These are phyloP conservation scores for Cladorrhinum samala DNA, from an alignment of 495 filamentous ascomycete genomes.

Conservation along the genomic window DNA sequence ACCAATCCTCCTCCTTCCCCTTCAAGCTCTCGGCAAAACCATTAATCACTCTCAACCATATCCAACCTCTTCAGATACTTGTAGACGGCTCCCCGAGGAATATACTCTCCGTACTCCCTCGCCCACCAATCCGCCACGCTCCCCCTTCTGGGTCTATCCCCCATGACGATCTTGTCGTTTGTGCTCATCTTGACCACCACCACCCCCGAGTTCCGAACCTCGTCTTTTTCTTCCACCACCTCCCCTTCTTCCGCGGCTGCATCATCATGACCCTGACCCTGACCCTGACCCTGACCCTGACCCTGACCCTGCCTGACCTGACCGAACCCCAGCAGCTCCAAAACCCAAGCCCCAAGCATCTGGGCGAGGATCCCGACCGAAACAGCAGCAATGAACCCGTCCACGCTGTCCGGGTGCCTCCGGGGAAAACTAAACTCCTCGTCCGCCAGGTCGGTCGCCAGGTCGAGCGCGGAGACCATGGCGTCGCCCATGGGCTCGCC, in stretches of 20 bases:
- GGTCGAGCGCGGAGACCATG: constrained; percentile 17
- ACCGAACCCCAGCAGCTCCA: constrained; percentile 21
- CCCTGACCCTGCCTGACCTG: too few relatives aligned
- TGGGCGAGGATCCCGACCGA: constrained; percentile 15
- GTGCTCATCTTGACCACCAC: constrained; percentile 13
- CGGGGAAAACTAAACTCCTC: constrained; percentile 17
- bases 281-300: too few relatives aligned
- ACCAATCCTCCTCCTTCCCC: too few relatives aligned
- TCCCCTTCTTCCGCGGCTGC: constrained; percentile 6
- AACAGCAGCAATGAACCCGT: constrained; percentile 21
- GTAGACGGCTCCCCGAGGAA: constrained; percentile 9
- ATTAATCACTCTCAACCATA: constrained; percentile 8
- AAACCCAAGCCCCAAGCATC: constrained; percentile 19
- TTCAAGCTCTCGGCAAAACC: background rate
- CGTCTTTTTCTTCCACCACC: background rate
- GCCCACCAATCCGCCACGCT: constrained; percentile 18
- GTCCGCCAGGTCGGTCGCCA: constrained; percentile 15
- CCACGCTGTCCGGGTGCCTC: constrained; percentile 11
- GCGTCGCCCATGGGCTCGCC: constrained; percentile 18
- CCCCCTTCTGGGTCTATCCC: background rate
- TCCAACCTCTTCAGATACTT: constrained; percentile 10
- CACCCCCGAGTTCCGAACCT: background rate
- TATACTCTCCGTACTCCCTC: constrained; percentile 15
- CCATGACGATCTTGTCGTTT: constrained; percentile 12
- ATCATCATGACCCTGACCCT: too few relatives aligned